Conservation (phyloP, 306 rosid genomes). For the Phaseolus lunatus region DNA sequence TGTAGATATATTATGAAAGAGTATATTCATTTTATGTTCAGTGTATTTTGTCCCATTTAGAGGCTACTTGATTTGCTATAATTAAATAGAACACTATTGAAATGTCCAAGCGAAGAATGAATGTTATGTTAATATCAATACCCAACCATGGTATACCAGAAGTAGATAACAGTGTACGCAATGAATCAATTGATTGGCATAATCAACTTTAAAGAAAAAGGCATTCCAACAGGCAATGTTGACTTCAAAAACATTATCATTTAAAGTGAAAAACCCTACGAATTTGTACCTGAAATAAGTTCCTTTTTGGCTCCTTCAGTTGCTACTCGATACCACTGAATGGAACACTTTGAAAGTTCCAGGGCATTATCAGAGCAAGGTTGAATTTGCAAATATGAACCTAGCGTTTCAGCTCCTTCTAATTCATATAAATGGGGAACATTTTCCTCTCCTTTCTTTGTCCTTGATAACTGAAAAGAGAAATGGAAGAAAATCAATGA, state of each 20-base stretch:
- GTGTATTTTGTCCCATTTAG: background rate
- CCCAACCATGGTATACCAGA: constrained; percentile 21
- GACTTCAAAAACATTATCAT: background rate
- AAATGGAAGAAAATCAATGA: constrained; percentile 34
- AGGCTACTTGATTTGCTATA: background rate
- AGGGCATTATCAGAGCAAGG: constrained; percentile 67
- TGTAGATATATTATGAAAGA: background rate
- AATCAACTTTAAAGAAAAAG: constrained; percentile 2
- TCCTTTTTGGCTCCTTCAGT: constrained; percentile 76
- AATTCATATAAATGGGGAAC: constrained; percentile 61
- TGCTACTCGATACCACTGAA: constrained; percentile 84
- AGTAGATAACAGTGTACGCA: constrained; percentile 4
- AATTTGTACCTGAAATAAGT: constrained; percentile 73
- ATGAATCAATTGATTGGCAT: constrained; percentile 7
- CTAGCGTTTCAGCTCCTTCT: constrained; percentile 83
- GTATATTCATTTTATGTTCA: background rate
- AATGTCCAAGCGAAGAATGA: background rate
- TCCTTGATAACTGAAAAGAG: constrained; percentile 64
- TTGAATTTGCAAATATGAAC: constrained; percentile 77
- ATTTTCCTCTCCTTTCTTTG: constrained; percentile 66
- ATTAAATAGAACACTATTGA: background rate
- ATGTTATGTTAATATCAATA: background rate
- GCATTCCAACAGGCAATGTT: background rate
- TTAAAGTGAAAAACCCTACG: background rate
- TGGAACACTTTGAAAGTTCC: constrained; percentile 66